A percentile compares a stretch with the other conserved stretches of the same genome.
These are phyloP conservation scores for Yamadazyma philogaea DNA, from an alignment of 805 yeast genomes.

Conservation along the genomic window DNA sequence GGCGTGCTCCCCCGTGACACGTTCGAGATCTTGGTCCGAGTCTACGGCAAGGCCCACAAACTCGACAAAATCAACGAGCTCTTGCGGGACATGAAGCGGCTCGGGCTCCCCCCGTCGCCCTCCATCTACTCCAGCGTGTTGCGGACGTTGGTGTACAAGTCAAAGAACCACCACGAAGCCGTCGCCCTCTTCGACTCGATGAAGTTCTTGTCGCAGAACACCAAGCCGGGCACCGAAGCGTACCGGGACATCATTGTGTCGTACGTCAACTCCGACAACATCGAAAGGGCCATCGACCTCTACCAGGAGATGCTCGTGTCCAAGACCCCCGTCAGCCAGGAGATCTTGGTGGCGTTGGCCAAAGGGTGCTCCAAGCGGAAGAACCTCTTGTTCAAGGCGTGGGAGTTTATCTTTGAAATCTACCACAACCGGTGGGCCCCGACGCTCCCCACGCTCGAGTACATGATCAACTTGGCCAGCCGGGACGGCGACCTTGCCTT, in stretches of 20 bases:
- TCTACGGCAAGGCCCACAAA: constrained; percentile 41
- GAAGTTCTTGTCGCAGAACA: constrained; percentile 68
- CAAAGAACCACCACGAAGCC: constrained; percentile 56
- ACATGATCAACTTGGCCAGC: constrained; percentile 74
- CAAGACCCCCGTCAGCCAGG: constrained; percentile 29
- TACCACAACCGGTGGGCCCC: constrained; percentile 44
- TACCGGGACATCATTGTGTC: constrained; percentile 72
- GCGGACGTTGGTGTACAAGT: constrained; percentile 55
- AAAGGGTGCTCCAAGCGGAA: constrained; percentile 62
- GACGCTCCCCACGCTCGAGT: constrained; percentile 51
- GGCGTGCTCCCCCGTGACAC: constrained; percentile 33
- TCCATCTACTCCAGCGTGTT: constrained; percentile 54
- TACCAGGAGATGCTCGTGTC: constrained; percentile 60
- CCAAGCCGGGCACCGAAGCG: constrained; percentile 64
- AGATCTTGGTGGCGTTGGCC: constrained; percentile 53
- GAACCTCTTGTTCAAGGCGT: constrained; percentile 52
- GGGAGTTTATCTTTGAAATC: constrained; percentile 74
- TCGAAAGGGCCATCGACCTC: constrained; percentile 74
- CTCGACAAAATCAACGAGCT: constrained; percentile 37
- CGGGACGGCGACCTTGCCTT: constrained; percentile 74
- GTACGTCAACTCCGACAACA: constrained; percentile 57
- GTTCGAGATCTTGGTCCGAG: constrained; percentile 43
- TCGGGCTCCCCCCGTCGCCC: constrained; percentile 40
- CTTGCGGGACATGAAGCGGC: constrained; percentile 35
- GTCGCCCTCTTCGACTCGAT: constrained; percentile 74